phyloP scores from a whole-genome alignment of 768 basidiomycete species.

The Strobilomyces echinocephalus region DNA sequence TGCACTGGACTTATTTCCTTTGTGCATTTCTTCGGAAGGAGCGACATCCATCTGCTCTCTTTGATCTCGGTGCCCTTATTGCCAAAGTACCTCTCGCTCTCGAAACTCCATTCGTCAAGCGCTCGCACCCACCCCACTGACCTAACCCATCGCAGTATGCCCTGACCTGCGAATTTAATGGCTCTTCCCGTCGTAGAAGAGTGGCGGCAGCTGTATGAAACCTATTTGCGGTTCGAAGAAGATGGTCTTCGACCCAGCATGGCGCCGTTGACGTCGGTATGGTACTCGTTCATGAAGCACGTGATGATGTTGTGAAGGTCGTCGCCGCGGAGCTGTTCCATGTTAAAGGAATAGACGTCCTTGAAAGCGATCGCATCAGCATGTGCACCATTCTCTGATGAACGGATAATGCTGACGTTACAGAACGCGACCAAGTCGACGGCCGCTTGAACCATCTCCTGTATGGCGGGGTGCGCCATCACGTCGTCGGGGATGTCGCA shows the following conservation, averaged over 20 bases:
- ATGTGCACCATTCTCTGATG: neutral
- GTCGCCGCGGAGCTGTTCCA: constrained; percentile 29
- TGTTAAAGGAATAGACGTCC: constrained; percentile 32
- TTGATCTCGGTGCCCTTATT: constrained; percentile 32
- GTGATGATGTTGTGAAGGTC: constrained; percentile 41
- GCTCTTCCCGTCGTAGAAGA: constrained; percentile 37
- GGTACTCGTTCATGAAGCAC: constrained; percentile 44
- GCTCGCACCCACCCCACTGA: constrained; percentile 50
- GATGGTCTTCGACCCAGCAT: constrained; percentile 9
- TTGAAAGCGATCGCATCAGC: constrained; percentile 7
- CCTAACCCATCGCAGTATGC: constrained; percentile 45
- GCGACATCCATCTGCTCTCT: constrained; percentile 26
- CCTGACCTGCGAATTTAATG: constrained; percentile 38
- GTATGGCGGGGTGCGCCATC: constrained; percentile 37
- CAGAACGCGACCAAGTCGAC: constrained; percentile 35
- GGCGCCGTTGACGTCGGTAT: constrained; percentile 16
- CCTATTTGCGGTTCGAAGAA: constrained; percentile 1
- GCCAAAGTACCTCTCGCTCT: constrained; percentile 41
- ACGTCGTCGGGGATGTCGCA: constrained; percentile 39
- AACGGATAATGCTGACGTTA: constrained; percentile 25
- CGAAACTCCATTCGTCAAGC: constrained; percentile 49
- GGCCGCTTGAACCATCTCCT: constrained; percentile 22
- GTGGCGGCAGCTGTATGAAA: constrained; percentile 12
- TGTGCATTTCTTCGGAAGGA: constrained; percentile 22
- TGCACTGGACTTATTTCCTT: constrained; percentile 13